Percentiles rank a stretch among this genome's conserved stretches.
Conservation (phyloP, 2,329 filamentous ascomycete genomes). For the Lachnellula subtilissima region DNA sequence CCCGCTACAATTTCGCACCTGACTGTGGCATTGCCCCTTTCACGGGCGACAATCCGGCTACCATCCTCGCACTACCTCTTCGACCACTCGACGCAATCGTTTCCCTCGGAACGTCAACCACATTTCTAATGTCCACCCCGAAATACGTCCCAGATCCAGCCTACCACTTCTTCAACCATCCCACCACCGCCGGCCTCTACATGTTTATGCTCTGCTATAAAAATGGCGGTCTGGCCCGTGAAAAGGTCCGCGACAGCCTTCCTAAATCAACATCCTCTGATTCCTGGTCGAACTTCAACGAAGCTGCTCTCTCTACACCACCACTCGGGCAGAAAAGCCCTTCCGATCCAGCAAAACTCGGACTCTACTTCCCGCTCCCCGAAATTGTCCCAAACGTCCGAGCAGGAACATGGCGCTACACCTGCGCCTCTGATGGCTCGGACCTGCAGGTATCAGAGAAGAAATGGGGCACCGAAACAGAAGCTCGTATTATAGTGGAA, state of each 20-base stretch:
- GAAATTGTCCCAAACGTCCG: constrained; percentile 93
- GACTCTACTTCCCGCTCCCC: constrained; percentile 90
- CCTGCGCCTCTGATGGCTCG: constrained; percentile 51
- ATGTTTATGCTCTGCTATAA: constrained; percentile 99
- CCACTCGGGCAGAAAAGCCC: constrained; percentile 58
- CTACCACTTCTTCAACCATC: constrained; percentile 98
- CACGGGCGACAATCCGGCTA: constrained; percentile 94
- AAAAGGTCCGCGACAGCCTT: constrained; percentile 79
- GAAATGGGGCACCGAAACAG: constrained; percentile 57
- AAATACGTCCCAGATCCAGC: constrained; percentile 82
- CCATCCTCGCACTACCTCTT: constrained; percentile 85
- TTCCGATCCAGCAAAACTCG: constrained; percentile 67
- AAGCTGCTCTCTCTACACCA: constrained; percentile 60
- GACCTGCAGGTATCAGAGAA: constrained; percentile 38
- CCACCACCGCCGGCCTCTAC: constrained; percentile 82
- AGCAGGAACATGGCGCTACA: constrained; percentile 83
- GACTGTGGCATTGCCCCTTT: constrained; percentile 78
- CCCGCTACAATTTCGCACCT: constrained; percentile 69
- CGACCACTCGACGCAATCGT: constrained; percentile 89
- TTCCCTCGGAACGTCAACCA: constrained; percentile 89
- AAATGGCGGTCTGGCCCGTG: constrained; percentile 89
- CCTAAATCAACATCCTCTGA: constrained; percentile 49
- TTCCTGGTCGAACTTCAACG: constrained; percentile 78
- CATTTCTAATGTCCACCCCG: constrained; percentile 96
- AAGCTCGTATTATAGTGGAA: constrained; percentile 84